Percentiles rank a stretch among this genome's conserved stretches.
These are phyloP conservation scores for Paxillus rubicundulus DNA, from an alignment of 768 basidiomycete species.

Conservation along the genomic window DNA sequence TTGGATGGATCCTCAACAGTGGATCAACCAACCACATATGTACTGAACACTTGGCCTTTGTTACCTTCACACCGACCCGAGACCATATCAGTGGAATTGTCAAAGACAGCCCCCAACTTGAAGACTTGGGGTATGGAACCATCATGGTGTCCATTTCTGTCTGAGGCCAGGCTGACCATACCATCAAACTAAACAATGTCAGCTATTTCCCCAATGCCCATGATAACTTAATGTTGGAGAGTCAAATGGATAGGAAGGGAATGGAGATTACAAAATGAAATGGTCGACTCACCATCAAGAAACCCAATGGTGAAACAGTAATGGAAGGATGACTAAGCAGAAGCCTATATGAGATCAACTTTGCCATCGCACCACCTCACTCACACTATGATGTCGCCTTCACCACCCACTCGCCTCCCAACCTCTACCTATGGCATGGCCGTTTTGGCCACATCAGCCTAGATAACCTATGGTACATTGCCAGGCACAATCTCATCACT, in stretches of 20 bases:
- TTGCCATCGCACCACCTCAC: constrained; percentile 1
- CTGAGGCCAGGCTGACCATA: not conserved
- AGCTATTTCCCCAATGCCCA: constrained; percentile 8
- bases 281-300: too few relatives aligned
- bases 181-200: constrained; percentile 4
- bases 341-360: constrained; percentile 11
- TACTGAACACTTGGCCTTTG: not conserved
- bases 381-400: not conserved
- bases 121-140: not conserved
- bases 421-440: constrained; percentile 11
- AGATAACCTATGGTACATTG: not conserved
- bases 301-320: not conserved
- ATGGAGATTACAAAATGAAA: constrained; percentile 7
- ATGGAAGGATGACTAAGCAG: constrained; percentile 7
- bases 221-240: constrained; percentile 8
- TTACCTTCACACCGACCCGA: not conserved
- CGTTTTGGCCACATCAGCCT: constrained; percentile 8
- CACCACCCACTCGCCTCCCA: not conserved
- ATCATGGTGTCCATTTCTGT: not conserved
- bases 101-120: constrained; percentile 3
- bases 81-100: constrained; percentile 4
- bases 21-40: constrained; percentile 7
- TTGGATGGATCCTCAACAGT: constrained; percentile 9
- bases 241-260: constrained; percentile 1
- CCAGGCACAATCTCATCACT: constrained; percentile 3